Conservation (phyloP, 371 early-diverging fungal species). For the Enterospora canceri region DNA sequence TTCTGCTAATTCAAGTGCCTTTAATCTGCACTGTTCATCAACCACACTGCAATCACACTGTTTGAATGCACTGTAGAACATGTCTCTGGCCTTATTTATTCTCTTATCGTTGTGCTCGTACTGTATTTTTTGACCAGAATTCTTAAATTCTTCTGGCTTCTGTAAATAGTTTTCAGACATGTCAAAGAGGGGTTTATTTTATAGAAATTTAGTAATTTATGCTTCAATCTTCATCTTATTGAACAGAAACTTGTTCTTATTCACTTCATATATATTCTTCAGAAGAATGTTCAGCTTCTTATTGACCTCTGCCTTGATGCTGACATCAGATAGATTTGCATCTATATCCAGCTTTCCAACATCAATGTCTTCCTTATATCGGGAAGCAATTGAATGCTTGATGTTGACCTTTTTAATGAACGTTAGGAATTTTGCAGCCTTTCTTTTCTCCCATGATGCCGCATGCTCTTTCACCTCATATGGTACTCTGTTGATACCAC, state of each 20-base stretch:
- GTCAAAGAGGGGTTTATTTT: neutral
- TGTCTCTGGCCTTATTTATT: conserved; percentile 34
- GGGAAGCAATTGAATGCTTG: conserved; percentile 51
- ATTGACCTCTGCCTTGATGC: conserved; percentile 21
- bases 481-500: conserved; percentile 48
- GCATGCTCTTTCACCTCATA: conserved; percentile 38
- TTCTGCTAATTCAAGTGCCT: conserved; percentile 21
- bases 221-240: conserved; percentile 29
- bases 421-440: conserved; percentile 28
- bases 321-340: conserved; percentile 22
- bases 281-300: conserved; percentile 39
- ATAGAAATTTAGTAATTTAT: neutral
- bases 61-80: conserved; percentile 37
- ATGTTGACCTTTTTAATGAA: conserved; percentile 53
- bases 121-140: no score
- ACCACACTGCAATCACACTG: conserved; percentile 5
- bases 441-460: conserved; percentile 46
- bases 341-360: conserved; percentile 18
- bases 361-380: conserved; percentile 50
- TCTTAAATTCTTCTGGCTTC: no score
- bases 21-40: neutral
- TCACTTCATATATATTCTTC: conserved; percentile 31
- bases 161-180: no score
- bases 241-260: conserved; percentile 47
- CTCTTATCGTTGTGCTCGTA: conserved; percentile 13